Base-by-base conservation (phyloP, 1,284 basidiomycete species). In the Cryptococcus sp. region DNA sequence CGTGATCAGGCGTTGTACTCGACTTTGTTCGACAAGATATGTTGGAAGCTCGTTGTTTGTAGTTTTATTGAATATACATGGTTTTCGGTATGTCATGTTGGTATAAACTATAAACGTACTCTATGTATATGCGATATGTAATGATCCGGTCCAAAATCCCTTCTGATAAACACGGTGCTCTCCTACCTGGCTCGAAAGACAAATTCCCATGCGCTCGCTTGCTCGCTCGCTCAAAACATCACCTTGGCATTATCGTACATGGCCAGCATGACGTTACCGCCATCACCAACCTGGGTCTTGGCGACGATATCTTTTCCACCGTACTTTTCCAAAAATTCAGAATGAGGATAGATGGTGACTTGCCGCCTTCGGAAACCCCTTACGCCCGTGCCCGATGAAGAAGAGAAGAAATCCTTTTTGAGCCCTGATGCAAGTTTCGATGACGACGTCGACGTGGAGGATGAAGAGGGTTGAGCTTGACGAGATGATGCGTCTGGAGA, bases 231-330 rank as follows among this genome's bases (percentile, higher is more conserved):
- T 34, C 29, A 79, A 52, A 79, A 79, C 74, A 79, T 72, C 41
- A 79, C 63, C 65, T 74, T 76, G 11, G 74, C 76, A 61, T 79
- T 79, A 56, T 62, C 63, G 59, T 79, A 79, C 74, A 79, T 78
- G 57, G 59, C 62, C 39, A 69, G 55, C 72, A 78, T 75, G 48
- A 76, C 66, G 55, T 69, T 74, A 54, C 55, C 65, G 16, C 75
- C 74, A 64, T 77, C 73, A 44, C 63, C 67, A 45, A 71, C 68
- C 49, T 61, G 67, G 34, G 75, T 75, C 25, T 64, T 57, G 10
- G 45, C 57, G 11, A 73, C 50, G 3, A 65, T 59, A 38, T 75
- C 68, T 38, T 67, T 57, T 20, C 70, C 70, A 1, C 73, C 77
- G 53, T 62, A 78, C 57, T 66, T 61, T 19, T 57, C 51, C 47